These are phyloP conservation scores for Melanogaster broomeanus DNA, from an alignment of 768 basidiomycete genomes.

Conservation along the genomic window DNA sequence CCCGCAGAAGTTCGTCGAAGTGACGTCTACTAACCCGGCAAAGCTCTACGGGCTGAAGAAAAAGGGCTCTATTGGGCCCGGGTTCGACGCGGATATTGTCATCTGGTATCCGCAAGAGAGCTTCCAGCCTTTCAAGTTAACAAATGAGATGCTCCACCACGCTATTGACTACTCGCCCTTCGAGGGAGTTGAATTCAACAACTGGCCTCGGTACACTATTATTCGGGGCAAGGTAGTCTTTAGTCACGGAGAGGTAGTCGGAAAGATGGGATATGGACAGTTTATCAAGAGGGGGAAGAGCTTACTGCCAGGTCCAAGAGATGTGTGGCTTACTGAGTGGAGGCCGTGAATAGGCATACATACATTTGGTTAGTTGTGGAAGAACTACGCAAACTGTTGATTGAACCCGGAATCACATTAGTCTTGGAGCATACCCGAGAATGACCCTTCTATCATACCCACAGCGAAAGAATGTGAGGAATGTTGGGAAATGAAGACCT, in stretches of 20 bases:
- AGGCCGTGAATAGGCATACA: neutral
- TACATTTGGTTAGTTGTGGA: neutral
- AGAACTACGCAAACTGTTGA: no score
- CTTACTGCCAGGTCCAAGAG: constrained; percentile 6
- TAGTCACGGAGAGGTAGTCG: constrained; percentile 13
- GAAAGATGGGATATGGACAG: constrained; percentile 10
- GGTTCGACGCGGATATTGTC: constrained; percentile 34
- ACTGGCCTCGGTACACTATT: constrained; percentile 34
- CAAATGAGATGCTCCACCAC: constrained; percentile 27
- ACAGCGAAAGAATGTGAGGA: no score
- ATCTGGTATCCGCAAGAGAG: constrained; percentile 24
- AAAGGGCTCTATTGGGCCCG: constrained; percentile 35
- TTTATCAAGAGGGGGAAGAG: constrained; percentile 7
- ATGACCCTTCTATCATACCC: no score
- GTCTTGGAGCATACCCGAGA: no score
- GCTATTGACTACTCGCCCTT: constrained; percentile 37
- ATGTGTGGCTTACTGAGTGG: constrained; percentile 10
- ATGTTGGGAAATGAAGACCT: no score
- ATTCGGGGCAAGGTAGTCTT: constrained; percentile 16
- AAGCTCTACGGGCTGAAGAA: constrained; percentile 37
- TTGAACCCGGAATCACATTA: no score
- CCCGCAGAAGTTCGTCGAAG: constrained; percentile 33
- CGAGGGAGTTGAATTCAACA: constrained; percentile 32
- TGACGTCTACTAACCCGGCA: constrained; percentile 34
- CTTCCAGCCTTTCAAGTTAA: constrained; percentile 14